Evolutionary conservation across 2,329 filamentous ascomycete genomes (phyloP).

Genomic region (Penicillium sp.): DNA sequence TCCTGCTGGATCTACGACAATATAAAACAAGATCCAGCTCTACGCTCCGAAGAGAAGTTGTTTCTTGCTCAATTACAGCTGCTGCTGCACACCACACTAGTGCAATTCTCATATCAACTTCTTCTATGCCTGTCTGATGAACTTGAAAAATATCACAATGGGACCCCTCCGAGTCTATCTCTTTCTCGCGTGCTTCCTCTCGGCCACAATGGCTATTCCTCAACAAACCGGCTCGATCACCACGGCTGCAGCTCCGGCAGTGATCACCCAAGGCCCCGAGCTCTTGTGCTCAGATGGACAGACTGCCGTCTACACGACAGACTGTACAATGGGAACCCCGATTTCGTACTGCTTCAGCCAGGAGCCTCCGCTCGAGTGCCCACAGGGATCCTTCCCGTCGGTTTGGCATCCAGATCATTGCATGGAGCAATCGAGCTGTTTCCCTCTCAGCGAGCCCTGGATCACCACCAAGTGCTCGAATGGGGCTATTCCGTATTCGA

Average conservation of each 20-base stretch:
- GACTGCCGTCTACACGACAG: conserved; percentile 20
- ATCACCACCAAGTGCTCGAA: conserved; percentile 22
- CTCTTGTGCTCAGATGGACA: conserved; percentile 17
- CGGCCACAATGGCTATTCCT: conserved; percentile 7
- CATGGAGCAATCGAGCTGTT: conserved; percentile 18
- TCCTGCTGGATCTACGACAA: not conserved
- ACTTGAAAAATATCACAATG: not conserved
- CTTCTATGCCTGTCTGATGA: not conserved
- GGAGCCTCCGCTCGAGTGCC: conserved; percentile 15
- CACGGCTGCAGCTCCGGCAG: conserved; percentile 1
- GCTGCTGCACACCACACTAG: not conserved
- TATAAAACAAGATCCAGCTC: not conserved
- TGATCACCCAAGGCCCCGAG: conserved; percentile 10
- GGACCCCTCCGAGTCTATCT: not conserved
- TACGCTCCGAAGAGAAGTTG: not conserved
- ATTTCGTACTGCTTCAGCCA: conserved; percentile 19
- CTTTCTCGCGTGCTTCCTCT: not conserved
- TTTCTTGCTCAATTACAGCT: not conserved
- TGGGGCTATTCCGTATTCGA: conserved; percentile 17
- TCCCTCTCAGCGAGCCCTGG: conserved; percentile 17
- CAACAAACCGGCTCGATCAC: conserved; percentile 3
- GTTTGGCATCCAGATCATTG: conserved; percentile 24
- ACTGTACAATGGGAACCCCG: conserved; percentile 22
- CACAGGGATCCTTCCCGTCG: conserved; percentile 17
- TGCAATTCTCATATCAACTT: not conserved